Evolutionary conservation across 352 stramenopile species (phyloP), one percentile per base, ranked within the genome.

Genomic region (Globisporangium perplexum): DNA sequence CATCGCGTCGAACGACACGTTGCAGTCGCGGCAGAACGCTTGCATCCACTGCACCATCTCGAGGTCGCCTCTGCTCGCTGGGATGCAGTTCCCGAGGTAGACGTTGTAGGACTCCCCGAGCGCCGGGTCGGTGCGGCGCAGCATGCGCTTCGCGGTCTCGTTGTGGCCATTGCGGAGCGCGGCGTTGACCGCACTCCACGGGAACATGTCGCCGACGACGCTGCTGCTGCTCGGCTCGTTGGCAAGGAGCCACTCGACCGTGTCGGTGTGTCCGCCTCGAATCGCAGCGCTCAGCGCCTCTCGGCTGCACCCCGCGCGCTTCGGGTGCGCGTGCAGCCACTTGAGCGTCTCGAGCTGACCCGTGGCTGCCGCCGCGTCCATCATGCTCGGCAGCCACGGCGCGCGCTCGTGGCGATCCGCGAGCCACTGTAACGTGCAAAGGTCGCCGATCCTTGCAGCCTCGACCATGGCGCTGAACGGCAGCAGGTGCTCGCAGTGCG

Each of bases 11-110:
- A 31, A 50, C 17, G 11, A 4, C 5, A 12, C 11, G 7, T 22
- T 14, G 12, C 11, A 30, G 4, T 20, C 38, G 14, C 4, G 17
- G 7, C 36, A 15, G 38, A 4, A 26, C 5, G 22, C 4, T 3
- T 42, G n/a, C 5, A 45, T 22, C 47, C 47, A 53, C 35, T 53
- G 31, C 1, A 53, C n/a, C 31, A 53, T 44, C n/a, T 43, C 33
- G 18, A 53, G 35, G 22, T 53, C 18, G 12, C 47, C 47, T 28
- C 35, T n/a, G 23, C 48, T 4, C 23, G 23, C 15, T 17, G 39
- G 20, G 1, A 53, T 35, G n/a, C 12, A 12, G 14, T 53, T n/a
- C 6, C 12, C 35, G 20, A 33, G 33, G 31, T 42, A 26, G 6
- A 45, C 14, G 20, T 18, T 20, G 22, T 24, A 28, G 30, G 17